Percentiles rank a stretch among this genome's conserved stretches.
These are phyloP conservation scores for Candida morakotiae DNA, from an alignment of 805 yeast species.

Conservation along the genomic window DNA sequence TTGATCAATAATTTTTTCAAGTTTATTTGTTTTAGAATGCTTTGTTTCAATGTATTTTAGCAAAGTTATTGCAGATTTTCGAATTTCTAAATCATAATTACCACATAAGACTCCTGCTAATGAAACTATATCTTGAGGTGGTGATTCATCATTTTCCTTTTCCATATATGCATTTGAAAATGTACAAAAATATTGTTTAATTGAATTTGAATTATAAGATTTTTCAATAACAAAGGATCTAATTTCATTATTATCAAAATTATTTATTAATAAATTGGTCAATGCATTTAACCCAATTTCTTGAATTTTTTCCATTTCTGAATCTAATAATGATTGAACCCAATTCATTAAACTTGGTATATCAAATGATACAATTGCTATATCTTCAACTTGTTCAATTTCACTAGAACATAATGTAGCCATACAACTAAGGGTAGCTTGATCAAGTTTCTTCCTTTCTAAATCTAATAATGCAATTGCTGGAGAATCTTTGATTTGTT, in stretches of 20 bases:
- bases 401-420: constrained; percentile 77
- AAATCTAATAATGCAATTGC: constrained; percentile 76
- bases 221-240: constrained; percentile 61
- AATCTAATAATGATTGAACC: constrained; percentile 69
- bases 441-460: constrained; percentile 66
- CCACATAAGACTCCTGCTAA: constrained; percentile 78
- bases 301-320: constrained; percentile 54
- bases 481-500: constrained; percentile 36
- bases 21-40: constrained; percentile 41
- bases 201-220: constrained; percentile 55
- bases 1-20: constrained; percentile 59
- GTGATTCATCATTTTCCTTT: constrained; percentile 39
- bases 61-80: constrained; percentile 71
- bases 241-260: constrained; percentile 50
- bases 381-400: constrained; percentile 49
- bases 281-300: constrained; percentile 70
- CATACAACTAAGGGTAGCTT: constrained; percentile 78
- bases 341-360: constrained; percentile 65
- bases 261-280: constrained; percentile 58
- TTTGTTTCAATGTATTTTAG: constrained; percentile 59
- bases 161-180: constrained; percentile 61
- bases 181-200: constrained; percentile 64
- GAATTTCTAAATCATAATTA: constrained; percentile 60
- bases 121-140: constrained; percentile 66
- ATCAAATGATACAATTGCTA: constrained; percentile 64